phyloP scores from a whole-genome alignment of 2,329 filamentous ascomycete genomes.

The Sporothrix phasma region DNA sequence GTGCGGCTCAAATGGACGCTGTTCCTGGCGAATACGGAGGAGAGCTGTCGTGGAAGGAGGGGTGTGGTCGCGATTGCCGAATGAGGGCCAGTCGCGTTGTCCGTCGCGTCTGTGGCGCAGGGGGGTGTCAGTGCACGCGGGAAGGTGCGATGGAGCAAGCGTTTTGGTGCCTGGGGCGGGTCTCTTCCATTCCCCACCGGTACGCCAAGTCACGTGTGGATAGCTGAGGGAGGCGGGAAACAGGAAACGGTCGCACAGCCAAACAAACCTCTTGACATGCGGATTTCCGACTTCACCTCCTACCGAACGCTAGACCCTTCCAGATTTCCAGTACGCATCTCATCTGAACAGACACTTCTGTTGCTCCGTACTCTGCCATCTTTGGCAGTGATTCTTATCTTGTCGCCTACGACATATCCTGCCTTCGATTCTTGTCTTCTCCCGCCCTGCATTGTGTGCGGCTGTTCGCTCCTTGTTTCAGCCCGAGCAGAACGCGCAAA shows the following conservation, averaged over 20 bases:
- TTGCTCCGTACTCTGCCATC: background rate
- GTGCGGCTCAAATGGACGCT: background rate
- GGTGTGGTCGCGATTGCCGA: background rate
- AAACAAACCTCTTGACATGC: background rate
- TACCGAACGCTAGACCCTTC: background rate
- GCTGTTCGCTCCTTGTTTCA: constrained; percentile 10
- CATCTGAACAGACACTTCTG: too few relatives aligned
- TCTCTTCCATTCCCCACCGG: background rate
- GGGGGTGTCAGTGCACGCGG: background rate
- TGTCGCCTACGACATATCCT: background rate
- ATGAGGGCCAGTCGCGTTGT: background rate
- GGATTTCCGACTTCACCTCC: background rate
- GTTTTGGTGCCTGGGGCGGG: background rate
- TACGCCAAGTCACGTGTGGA: constrained; percentile 7
- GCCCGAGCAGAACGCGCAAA: background rate
- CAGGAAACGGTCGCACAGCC: background rate
- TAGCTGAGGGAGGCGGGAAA: background rate
- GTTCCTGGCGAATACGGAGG: background rate
- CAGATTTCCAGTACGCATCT: too few relatives aligned
- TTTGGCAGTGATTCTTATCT: background rate
- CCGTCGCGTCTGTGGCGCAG: background rate
- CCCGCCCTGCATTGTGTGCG: constrained; percentile 1
- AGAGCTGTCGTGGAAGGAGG: background rate
- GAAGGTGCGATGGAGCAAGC: background rate
- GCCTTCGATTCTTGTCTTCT: background rate